Evolutionary conservation across 2,329 filamentous ascomycete species (phyloP).

Genomic region (Aspergillus ustus): DNA sequence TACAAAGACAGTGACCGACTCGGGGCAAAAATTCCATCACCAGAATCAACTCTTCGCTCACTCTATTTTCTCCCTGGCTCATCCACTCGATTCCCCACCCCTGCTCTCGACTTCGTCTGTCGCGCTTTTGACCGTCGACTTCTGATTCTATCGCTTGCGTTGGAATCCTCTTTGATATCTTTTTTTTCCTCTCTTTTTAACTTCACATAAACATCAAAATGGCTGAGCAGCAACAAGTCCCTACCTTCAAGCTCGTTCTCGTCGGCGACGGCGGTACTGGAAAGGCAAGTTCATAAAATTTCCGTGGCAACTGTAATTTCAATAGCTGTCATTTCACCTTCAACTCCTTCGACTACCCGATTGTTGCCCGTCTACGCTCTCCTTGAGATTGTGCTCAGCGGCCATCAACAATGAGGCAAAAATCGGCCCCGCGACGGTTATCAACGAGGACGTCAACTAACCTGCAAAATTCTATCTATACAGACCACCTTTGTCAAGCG

Average conservation of each 20-base stretch:
- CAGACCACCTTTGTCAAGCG: constrained; percentile 99
- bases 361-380: constrained; percentile 15
- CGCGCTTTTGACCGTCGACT: constrained; percentile 30
- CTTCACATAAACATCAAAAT: constrained; percentile 53
- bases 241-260: constrained; percentile 99
- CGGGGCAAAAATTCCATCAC: constrained; percentile 36
- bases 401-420: constrained; percentile 34
- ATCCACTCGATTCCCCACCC: constrained; percentile 26
- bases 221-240: constrained; percentile 61
- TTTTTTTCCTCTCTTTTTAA: constrained; percentile 21
- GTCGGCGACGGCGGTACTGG: constrained; percentile 99
- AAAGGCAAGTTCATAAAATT: constrained; percentile 71
- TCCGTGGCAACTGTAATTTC: background rate
- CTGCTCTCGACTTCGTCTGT: constrained; percentile 26
- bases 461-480: constrained; percentile 14
- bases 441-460: constrained; percentile 16
- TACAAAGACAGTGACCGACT: constrained; percentile 28
- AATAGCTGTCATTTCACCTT: background rate
- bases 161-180: constrained; percentile 19
- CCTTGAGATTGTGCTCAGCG: constrained; percentile 24
- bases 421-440: constrained; percentile 28
- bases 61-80: constrained; percentile 34
- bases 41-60: constrained; percentile 28
- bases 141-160: constrained; percentile 21
- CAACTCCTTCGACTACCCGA: background rate